phyloP scores from a whole-genome alignment of 495 filamentous ascomycete genomes.

The Terfezia boudieri region DNA sequence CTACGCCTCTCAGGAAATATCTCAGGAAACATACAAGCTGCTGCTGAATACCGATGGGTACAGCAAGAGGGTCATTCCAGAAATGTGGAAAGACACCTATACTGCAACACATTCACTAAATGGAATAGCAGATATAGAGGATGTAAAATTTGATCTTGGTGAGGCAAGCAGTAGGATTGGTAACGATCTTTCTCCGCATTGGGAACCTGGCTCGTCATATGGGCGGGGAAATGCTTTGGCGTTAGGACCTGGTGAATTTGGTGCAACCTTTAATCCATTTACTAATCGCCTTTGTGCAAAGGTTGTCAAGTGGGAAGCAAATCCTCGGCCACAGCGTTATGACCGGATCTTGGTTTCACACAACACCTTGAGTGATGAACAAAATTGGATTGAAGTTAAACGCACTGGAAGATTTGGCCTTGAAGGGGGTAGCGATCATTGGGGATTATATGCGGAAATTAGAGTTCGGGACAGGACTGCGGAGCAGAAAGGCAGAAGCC shows the following conservation, averaged over 20 bases:
- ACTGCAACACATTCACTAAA: background rate
- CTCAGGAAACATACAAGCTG: slow-evolving; percentile 22
- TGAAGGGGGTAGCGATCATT: slow-evolving; percentile 32
- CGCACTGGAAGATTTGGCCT: slow-evolving; percentile 1
- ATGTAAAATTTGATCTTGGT: background rate
- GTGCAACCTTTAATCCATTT: slow-evolving; percentile 33
- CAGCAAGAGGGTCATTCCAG: background rate
- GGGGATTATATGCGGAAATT: slow-evolving; percentile 29
- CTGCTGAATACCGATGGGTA: slow-evolving; percentile 17
- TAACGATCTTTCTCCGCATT: background rate
- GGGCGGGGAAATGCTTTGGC: background rate
- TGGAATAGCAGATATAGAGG: background rate
- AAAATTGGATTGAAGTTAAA: slow-evolving; percentile 26
- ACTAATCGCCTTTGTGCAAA: slow-evolving; percentile 29
- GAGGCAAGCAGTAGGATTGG: background rate
- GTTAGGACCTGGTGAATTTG: slow-evolving; percentile 28
- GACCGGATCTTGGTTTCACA: slow-evolving; percentile 31
- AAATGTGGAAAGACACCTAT: slow-evolving; percentile 23
- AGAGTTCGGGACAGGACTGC: slow-evolving; percentile 4
- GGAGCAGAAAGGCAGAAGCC: background rate
- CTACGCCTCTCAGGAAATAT: background rate
- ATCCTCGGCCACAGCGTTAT: slow-evolving; percentile 34
- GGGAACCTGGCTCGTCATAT: background rate
- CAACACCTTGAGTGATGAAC: slow-evolving; percentile 22
- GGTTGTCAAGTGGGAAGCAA: slow-evolving; percentile 20